Base-by-base conservation (phyloP, 78 protist species). In the Dictyostelium citrinum region DNA sequence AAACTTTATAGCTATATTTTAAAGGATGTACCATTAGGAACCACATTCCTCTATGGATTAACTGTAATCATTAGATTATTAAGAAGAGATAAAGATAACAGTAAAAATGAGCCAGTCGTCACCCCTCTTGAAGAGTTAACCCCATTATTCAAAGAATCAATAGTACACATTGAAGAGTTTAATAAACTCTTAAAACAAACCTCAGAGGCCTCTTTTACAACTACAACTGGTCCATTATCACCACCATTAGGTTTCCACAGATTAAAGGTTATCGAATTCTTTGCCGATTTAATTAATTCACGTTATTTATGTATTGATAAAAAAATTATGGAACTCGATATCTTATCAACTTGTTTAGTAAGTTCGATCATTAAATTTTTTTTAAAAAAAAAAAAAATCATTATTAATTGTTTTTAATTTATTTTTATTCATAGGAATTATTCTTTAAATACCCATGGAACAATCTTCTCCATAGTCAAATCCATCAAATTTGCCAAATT, bases 231-330 rank as follows among this genome's bases (percentile, higher is more conserved):
- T 75, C 68, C 35, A 55, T 70, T 91, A 7, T 88, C 93, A 49
- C 92, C 91, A 72, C 95, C 95, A 68, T 74, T 91, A 2, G 95
- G 95, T 20, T 91, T 91, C 84, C 84, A 91, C 39, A 82, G 95
- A 76, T 75, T 91, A 60, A 91, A 91, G 43, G 82, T 91, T 12
- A 80, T 91, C 64, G 95, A 91, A 60, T 91, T 91, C 90, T 84
- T 91, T 84, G 90, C 95, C 61, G 90, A 83, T 51, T 58, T 91
- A 82, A 84, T 91, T 71, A 83, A 84, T 71, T 84, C 95, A 39
- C 90, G 91, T 80, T 79, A 91, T 78, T 80, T 91, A 84, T 91
- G 95, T 84, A 91, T 91, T 39, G 95, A 91, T 84, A 46, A 83
- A 74, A 80, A 91, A 81, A 68, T 91, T 74, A 80, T 91, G 22